A percentile compares a stretch with the other conserved stretches of the same genome.
Conservation (phyloP, 2,329 filamentous ascomycete genomes). For the Bipolaris sorokiniana region DNA sequence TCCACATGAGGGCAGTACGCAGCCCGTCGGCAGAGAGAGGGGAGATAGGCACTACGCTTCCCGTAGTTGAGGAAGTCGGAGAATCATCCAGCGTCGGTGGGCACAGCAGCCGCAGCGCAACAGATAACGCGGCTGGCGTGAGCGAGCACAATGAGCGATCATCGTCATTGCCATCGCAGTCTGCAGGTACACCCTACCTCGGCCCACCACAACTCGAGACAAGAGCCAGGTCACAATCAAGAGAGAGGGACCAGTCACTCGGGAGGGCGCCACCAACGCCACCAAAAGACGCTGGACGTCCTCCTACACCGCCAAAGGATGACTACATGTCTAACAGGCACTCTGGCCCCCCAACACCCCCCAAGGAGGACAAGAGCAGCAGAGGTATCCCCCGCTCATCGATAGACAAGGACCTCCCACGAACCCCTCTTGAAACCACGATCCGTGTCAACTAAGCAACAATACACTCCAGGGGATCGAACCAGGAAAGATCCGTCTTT, state of each 20-base stretch:
- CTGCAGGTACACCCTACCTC: slow-evolving; percentile 24
- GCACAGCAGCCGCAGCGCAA: slow-evolving; percentile 56
- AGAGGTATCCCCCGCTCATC: slow-evolving; percentile 25
- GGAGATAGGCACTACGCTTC: slow-evolving; percentile 66
- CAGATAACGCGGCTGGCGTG: slow-evolving; percentile 20
- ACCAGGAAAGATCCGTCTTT: background rate
- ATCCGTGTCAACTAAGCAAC: slow-evolving; percentile 39
- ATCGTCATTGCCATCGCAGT: slow-evolving; percentile 33
- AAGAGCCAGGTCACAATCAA: slow-evolving; percentile 18
- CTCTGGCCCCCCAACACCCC: slow-evolving; percentile 49
- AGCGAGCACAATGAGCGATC: slow-evolving; percentile 12
- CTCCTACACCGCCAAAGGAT: slow-evolving; percentile 50
- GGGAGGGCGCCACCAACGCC: slow-evolving; percentile 53
- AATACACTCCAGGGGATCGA: too few relatives aligned
- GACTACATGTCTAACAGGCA: slow-evolving; percentile 31
- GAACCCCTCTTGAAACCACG: slow-evolving; percentile 43
- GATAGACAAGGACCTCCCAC: slow-evolving; percentile 45
- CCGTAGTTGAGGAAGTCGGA: slow-evolving; percentile 88
- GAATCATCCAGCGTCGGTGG: slow-evolving; percentile 73
- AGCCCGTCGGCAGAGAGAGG: slow-evolving; percentile 64
- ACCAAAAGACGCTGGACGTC: slow-evolving; percentile 49
- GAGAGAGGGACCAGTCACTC: slow-evolving; percentile 37
- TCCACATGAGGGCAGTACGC: slow-evolving; percentile 63
- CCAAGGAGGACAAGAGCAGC: slow-evolving; percentile 45
- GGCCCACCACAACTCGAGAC: slow-evolving; percentile 19